Base-by-base conservation (phyloP, 495 filamentous ascomycete genomes). In the Cudoniella acicularis region DNA sequence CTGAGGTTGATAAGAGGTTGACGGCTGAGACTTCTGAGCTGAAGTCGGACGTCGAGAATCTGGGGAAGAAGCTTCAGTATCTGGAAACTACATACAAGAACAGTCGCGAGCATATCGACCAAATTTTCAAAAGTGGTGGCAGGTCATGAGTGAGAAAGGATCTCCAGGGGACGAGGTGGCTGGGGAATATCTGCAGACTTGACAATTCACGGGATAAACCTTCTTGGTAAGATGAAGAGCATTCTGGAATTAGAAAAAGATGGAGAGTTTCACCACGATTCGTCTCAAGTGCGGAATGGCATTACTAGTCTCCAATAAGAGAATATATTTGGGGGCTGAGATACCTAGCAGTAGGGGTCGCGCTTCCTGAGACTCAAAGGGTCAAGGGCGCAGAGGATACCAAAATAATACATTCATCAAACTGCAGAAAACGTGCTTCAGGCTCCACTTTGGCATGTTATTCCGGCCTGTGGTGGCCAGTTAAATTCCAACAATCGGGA, bases 1-100 rank as follows among this genome's bases (percentile, higher is more conserved):
- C 76, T 23, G 79, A 84, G 2, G 83, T 97, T 61, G 86, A 93
- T 67, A 83, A 83, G 66, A 86, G 91, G 54, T 79, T 97, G 49
- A 80, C 83, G 17, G 75, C 77, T n/a, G 90, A 96, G 73, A 86
- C 84, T 50, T 77, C 85, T 67, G 86, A 89, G 61, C 72, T 92
- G 30, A 87, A 91, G 63, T 74, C 82, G 21, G 92, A 96, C 60
- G 82, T 96, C 57, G 76, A 86, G 54, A 85, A 82, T 49, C 73
- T 97, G 56, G 87, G 89, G 61, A 96, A 96, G 83, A 90, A 92
- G 75, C 79, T 96, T 57, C 84, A 93, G 56, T 98, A 96, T 70
- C 82, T 96, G 9, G 95, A 98, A 77, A 94, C 87, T 56, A 98
- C 94, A 50, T 84, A 90, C 68, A 90, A 95, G 79, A 98, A 97